Evolutionary conservation across 176 grass and related monocot genomes (phyloP).

Genomic region (Aegilops bicornis): DNA sequence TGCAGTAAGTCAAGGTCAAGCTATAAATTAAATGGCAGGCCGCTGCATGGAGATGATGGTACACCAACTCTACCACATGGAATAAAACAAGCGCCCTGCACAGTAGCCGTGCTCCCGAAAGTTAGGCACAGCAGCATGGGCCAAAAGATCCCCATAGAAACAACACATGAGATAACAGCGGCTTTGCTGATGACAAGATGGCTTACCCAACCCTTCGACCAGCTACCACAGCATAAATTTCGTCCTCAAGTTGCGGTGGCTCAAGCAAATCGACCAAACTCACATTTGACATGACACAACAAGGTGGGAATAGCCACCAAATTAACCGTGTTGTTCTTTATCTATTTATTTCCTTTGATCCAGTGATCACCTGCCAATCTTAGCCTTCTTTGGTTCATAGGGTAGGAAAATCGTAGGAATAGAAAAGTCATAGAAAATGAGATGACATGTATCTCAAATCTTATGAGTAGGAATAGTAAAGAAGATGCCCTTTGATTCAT

Average conservation of each 20-base stretch:
- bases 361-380: too few relatives aligned
- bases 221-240: not conserved
- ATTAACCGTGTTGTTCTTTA: not conserved
- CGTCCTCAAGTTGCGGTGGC: not conserved
- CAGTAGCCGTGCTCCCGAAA: conserved; percentile 28
- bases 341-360: not conserved
- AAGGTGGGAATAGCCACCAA: not conserved
- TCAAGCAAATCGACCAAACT: conserved; percentile 16
- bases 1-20: conserved; percentile 11
- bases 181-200: conserved; percentile 36
- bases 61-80: not conserved
- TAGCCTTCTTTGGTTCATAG: too few relatives aligned
- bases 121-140: conserved; percentile 27
- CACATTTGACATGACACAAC: conserved; percentile 32
- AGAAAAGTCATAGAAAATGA: too few relatives aligned
- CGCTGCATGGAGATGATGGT: not conserved
- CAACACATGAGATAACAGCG: conserved; percentile 21
- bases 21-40: not conserved
- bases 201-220: not conserved
- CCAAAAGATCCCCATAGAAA: conserved; percentile 16
- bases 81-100: conserved; percentile 38
- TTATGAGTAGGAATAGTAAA: too few relatives aligned
- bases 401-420: too few relatives aligned
- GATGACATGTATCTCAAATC: too few relatives aligned
- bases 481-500: too few relatives aligned